Percentiles rank a stretch among this genome's conserved stretches.
phyloP scores from a whole-genome alignment of 371 early-diverging fungal genomes.

The Basidiobolus meristosporus region DNA sequence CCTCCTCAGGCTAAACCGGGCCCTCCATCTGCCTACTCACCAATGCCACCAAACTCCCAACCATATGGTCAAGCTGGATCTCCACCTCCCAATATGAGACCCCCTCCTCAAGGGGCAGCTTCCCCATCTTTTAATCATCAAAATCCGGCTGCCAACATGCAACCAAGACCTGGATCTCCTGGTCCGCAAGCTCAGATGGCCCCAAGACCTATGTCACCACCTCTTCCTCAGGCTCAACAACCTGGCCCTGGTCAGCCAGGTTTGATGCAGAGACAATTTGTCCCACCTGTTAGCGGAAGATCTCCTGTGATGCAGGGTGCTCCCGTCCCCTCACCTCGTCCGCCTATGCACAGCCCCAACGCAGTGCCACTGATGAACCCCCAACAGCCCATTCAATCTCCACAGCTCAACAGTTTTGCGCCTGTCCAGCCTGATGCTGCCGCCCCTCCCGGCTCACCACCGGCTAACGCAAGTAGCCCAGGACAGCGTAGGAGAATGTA shows the following conservation, averaged over 20 bases:
- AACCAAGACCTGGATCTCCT: not conserved
- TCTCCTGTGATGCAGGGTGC: not conserved
- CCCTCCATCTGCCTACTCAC: no score
- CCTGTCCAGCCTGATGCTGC: not conserved
- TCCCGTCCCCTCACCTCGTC: not conserved
- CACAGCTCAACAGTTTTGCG: slow-evolving; percentile 1
- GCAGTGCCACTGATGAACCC: not conserved
- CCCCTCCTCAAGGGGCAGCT: not conserved
- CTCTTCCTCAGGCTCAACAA: not conserved
- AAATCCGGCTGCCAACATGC: not conserved
- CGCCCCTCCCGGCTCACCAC: slow-evolving; percentile 5
- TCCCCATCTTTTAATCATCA: not conserved
- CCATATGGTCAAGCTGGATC: not conserved
- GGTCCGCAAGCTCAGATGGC: not conserved
- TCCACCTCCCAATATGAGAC: slow-evolving; percentile 1
- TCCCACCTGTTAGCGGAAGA: not conserved
- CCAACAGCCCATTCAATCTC: slow-evolving; percentile 2
- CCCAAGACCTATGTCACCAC: no score
- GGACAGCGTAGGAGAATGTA: slow-evolving; percentile 24
- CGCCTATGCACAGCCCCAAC: not conserved
- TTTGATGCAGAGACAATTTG: not conserved
- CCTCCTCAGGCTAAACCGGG: not conserved
- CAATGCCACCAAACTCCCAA: not conserved
- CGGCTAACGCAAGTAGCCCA: slow-evolving; percentile 7
- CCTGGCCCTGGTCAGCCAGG: not conserved